These are phyloP conservation scores for Saccharum hybrid DNA, from an alignment of 202 grass and related monocot genomes.

Conservation along the genomic window DNA sequence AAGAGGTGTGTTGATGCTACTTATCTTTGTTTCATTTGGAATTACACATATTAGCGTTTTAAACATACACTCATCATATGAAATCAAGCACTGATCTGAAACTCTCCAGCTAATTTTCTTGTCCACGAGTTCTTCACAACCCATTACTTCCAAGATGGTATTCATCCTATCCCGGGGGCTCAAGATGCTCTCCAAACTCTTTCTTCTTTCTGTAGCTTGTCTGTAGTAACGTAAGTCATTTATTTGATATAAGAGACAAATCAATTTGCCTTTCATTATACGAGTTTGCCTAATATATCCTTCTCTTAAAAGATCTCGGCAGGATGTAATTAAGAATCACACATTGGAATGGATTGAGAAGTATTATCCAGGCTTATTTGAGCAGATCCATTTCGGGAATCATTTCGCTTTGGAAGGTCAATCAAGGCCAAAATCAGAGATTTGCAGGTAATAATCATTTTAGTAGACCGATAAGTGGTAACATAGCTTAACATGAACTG, in stretches of 20 bases:
- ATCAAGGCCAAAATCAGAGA: slow-evolving; percentile 93
- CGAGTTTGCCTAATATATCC: slow-evolving; percentile 22
- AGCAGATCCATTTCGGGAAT: slow-evolving; percentile 95
- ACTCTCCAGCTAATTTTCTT: slow-evolving; percentile 74
- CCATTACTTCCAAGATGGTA: slow-evolving; percentile 91
- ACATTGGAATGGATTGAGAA: slow-evolving; percentile 88
- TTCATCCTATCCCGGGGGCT: slow-evolving; percentile 91
- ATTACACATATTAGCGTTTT: background rate
- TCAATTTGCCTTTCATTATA: slow-evolving; percentile 7
- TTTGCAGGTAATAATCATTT: slow-evolving; percentile 72
- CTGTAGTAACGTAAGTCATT: slow-evolving; percentile 87
- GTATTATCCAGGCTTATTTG: slow-evolving; percentile 92
- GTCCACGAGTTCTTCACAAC: slow-evolving; percentile 99
- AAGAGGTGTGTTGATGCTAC: slow-evolving; percentile 57
- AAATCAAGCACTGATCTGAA: slow-evolving; percentile 25
- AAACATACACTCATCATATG: background rate
- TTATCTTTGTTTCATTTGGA: background rate
- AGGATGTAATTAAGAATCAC: slow-evolving; percentile 93
- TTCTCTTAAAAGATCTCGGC: slow-evolving; percentile 71
- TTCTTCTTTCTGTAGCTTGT: slow-evolving; percentile 89
- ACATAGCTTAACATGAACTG: background rate
- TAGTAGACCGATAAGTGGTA: background rate
- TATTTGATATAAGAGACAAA: slow-evolving; percentile 20
- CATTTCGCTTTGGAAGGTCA: slow-evolving; percentile 94
- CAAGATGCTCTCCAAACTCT: slow-evolving; percentile 77